Base-by-base conservation (phyloP, 768 basidiomycete genomes). In the Boletus tomentosulus region DNA sequence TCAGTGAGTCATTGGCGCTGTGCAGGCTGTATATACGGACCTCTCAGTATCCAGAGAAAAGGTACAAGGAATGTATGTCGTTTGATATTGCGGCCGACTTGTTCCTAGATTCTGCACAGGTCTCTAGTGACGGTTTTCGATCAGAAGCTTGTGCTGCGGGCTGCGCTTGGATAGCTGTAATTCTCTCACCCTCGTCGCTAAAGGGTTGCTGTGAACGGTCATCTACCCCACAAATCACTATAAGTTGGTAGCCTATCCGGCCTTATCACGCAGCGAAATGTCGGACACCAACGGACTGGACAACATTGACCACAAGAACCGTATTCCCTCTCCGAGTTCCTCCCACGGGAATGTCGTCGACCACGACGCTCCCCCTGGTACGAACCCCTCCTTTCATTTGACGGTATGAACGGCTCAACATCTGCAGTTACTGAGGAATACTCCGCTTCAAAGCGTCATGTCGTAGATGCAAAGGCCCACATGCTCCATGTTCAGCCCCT, bases 401-500 rank as follows among this genome's bases (percentile, higher is more conserved):
- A 11, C 25, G 24, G 33, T 6, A 44, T 56, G 33, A 22, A 52
- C 27, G 38, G 30, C 56, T 63, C 60, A 62, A 58, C 33, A 19
- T 58, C 54, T 43, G 31, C 58, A 89, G 88, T 89, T 25, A 89
- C 88, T 39, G 86, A 87, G 4, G 84, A 87, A 8, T 66, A 74
- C 27, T 6, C 7, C 13, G 62, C 64, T 42, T 69, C 66, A 28
- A 71, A 76, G 28, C 71, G 69, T 54, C 74, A 67, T 52, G 54
- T 48, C 15, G 31, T 25, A 16, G 60, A 62, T 7, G 56, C 54
- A 2, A 73, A 71, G 52, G 56, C 66, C 15, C 77, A 80, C 54
- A 69, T 91, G 71, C 87, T 92, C 57, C 76, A 74, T 52, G 91
- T 94, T n/a, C 89, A 94, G 67, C 91, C 92, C 1, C 73, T 93